Evolutionary conservation across 148 eudicot genomes (phyloP), one percentile per base, ranked within the genome.

Genomic region (Pouteria glomerata): DNA sequence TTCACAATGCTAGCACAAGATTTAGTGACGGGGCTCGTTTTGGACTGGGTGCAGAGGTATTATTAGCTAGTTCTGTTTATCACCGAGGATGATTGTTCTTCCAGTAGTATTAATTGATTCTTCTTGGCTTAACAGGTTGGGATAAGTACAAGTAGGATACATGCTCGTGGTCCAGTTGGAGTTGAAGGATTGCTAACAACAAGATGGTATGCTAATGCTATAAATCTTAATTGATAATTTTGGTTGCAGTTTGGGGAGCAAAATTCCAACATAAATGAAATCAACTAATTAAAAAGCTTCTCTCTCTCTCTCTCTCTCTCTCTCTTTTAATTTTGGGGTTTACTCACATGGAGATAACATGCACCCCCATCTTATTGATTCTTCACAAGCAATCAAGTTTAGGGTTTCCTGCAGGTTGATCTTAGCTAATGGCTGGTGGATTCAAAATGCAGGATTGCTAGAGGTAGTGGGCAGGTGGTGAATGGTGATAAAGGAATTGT

Each of bases 111-210:
- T n/a, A n/a, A 55, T 47, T 16, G 27, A 41, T 21, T 56, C 59
- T 78, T 72, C 3, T 37, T 81, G 70, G n/a, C 33, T 53, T 52
- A 74, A 71, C 77, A 95, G 99, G 99, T 96, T 57, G 99, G 99
- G 44, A 88, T 96, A 57, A 96, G 99, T 84, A 96, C 99, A 24
- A 90, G 99, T 69, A 83, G 96, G 68, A 90, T 96, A 82, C 99
- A 96, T 80, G 97, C 99, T 53, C 92, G 99, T 68, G 99, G 97
- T 45, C 99, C 99, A 0, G 99, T 96, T 19, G 96, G 99, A 57
- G 97, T 96, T 66, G 99, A 96, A 77, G 99, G 99, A 62, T 74
- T 96, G 77, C 79, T 96, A 55, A 96, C 99, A 64, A 92, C 97
- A 37, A 75, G 89, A 81, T 96, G 99, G 99, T 96, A 88, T 44